Percentiles rank a stretch among this genome's conserved stretches.
Evolutionary conservation across 768 basidiomycete species (phyloP).

Genomic region (Naganishia friedmannii): DNA sequence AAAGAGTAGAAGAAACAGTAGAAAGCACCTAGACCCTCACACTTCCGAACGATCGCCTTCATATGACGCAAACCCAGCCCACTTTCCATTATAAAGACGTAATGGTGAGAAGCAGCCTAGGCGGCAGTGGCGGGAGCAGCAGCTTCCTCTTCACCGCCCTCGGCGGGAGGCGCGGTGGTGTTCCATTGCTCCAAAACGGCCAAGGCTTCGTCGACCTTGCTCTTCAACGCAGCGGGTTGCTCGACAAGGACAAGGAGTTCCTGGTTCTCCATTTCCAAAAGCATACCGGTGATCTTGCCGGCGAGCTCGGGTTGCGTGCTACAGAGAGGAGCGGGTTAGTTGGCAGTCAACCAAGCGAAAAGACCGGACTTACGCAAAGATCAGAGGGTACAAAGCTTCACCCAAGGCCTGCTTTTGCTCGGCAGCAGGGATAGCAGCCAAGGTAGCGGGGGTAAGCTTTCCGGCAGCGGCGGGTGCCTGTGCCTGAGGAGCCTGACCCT

Average conservation of each 20-base stretch:
- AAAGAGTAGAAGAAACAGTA: slow-evolving; percentile 19
- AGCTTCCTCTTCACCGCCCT: slow-evolving; percentile 13
- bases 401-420: slow-evolving; percentile 99
- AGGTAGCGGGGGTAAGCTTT: slow-evolving; percentile 62
- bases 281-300: slow-evolving; percentile 98
- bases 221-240: slow-evolving; percentile 71
- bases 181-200: slow-evolving; percentile 81
- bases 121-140: slow-evolving; percentile 26
- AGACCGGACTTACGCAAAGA: slow-evolving; percentile 63
- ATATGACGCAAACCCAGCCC: background rate
- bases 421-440: slow-evolving; percentile 62
- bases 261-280: slow-evolving; percentile 96
- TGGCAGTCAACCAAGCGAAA: background rate
- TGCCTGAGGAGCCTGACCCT: slow-evolving; percentile 46
- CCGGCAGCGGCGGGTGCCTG: slow-evolving; percentile 29
- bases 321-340: slow-evolving; percentile 15
- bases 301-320: slow-evolving; percentile 87
- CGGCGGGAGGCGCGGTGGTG: slow-evolving; percentile 41
- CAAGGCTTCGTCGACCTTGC: slow-evolving; percentile 90
- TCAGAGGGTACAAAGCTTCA: slow-evolving; percentile 91
- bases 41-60: slow-evolving; percentile 11
- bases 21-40: background rate
- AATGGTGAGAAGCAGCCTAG: slow-evolving; percentile 18
- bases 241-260: slow-evolving; percentile 89
- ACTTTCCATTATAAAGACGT: slow-evolving; percentile 25